Evolutionary conservation across 768 basidiomycete species (phyloP), one percentile per base, ranked within the genome.

Genomic region (Suillus placidus): DNA sequence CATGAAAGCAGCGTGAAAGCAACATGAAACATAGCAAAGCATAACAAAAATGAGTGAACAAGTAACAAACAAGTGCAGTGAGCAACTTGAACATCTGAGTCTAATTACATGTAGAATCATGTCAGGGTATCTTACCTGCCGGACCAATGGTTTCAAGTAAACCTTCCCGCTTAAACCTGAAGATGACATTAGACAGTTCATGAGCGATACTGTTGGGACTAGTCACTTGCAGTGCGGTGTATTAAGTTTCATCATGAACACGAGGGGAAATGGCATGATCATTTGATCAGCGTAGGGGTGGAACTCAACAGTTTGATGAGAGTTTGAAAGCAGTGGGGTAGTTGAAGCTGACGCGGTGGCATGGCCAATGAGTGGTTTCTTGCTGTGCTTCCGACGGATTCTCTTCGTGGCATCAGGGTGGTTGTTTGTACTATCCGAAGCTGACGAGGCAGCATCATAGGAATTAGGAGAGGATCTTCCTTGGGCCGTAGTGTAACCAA

Each of bases 121-220:
- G 40, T 43, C 32, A 13, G 35, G 12, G 49, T 43, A 14, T 72
- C 79, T 74, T 73, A 87, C 93, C 89, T 35, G 95, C 94, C 14
- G 94, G 94, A 40, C 96, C 96, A 66, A 96, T 88, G 20, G 90
- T 89, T 76, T 97, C 96, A 60, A 98, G 77, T 64, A 89, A 89
- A 1, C 94, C 94, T 69, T 92, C 89, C 43, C 90, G 82, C 72
- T 89, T 87, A 77, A 92, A 95, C 61, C 78, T 78, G 76, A 93
- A 95, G 52, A 96, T 75, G 35, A 82, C 76, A 54, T 87, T 80
- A 23, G 85, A 83, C 42, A 97, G 81, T 74, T 96, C 93, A 76
- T 95, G 92, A 3, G 91, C 90, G 67, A 97, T 90, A 34, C 92
- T 93, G 71, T 13, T 66, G 18, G 40, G 26, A 56, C 6, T 57